phyloP scores from a whole-genome alignment of 2,329 filamentous ascomycete species.

The Penicillium polonicum region DNA sequence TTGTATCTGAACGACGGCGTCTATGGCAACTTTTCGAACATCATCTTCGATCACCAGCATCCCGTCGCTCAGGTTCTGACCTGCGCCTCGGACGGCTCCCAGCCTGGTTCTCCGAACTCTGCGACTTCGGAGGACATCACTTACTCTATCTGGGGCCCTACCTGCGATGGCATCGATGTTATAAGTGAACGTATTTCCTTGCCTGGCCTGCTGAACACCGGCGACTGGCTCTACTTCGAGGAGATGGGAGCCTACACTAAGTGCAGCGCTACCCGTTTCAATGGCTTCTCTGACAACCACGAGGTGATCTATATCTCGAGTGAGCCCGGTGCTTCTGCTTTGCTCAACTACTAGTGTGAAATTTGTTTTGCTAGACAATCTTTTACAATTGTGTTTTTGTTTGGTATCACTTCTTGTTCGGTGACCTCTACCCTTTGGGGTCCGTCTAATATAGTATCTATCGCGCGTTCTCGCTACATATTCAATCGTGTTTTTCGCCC shows the following conservation, averaged over 20 bases:
- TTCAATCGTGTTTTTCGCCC: background rate
- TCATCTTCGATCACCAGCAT: slow-evolving; percentile 98
- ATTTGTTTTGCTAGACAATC: slow-evolving; percentile 7
- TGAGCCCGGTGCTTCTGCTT: slow-evolving; percentile 78
- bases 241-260: slow-evolving; percentile 99
- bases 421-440: background rate
- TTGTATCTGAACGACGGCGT: slow-evolving; percentile 96
- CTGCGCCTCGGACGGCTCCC: slow-evolving; percentile 60
- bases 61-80: slow-evolving; percentile 80
- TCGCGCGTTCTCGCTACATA: slow-evolving; percentile 11
- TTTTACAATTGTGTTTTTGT: slow-evolving; percentile 7
- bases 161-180: slow-evolving; percentile 95
- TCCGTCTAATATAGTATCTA: slow-evolving; percentile 9
- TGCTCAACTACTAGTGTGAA: slow-evolving; percentile 54
- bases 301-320: slow-evolving; percentile 94
- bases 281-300: slow-evolving; percentile 90
- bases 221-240: slow-evolving; percentile 98
- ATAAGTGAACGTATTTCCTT: slow-evolving; percentile 81
- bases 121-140: slow-evolving; percentile 57
- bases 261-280: slow-evolving; percentile 97
- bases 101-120: slow-evolving; percentile 49
- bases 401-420: slow-evolving; percentile 4
- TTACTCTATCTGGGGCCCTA: slow-evolving; percentile 98
- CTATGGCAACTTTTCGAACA: slow-evolving; percentile 98
- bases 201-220: slow-evolving; percentile 75